phyloP scores from a whole-genome alignment of 2,329 filamentous ascomycete species.

The Sporothrix pallida region DNA sequence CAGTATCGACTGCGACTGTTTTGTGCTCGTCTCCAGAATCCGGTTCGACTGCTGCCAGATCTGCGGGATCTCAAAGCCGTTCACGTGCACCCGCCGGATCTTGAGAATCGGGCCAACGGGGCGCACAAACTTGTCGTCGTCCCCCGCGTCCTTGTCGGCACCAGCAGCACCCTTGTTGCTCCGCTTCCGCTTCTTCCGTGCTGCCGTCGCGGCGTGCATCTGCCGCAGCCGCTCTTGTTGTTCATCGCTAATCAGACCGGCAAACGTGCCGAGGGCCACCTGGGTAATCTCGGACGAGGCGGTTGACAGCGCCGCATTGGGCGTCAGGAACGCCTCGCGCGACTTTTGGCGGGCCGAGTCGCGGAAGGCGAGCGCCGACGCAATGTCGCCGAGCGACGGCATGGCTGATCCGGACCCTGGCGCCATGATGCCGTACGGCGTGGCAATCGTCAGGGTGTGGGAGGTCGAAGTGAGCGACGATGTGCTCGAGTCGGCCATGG shows the following conservation, averaged over 20 bases:
- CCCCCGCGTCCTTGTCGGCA: neutral
- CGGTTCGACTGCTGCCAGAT: constrained; percentile 93
- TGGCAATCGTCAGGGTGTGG: constrained; percentile 53
- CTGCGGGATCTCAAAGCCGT: constrained; percentile 86
- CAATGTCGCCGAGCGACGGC: constrained; percentile 39
- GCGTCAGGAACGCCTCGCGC: constrained; percentile 79
- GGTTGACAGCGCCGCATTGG: constrained; percentile 67
- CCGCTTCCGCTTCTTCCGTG: constrained; percentile 77
- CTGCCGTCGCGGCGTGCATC: constrained; percentile 49
- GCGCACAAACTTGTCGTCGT: constrained; percentile 77
- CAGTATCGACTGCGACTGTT: constrained; percentile 55
- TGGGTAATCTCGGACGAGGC: constrained; percentile 79
- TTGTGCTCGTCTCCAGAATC: constrained; percentile 68
- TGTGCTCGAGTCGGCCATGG: constrained; percentile 52
- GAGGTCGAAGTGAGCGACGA: constrained; percentile 68
- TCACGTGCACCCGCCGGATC: constrained; percentile 79
- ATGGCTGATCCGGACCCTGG: constrained; percentile 41
- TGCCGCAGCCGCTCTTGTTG: constrained; percentile 70
- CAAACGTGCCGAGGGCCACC: constrained; percentile 77
- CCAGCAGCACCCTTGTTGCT: neutral
- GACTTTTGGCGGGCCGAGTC: constrained; percentile 63
- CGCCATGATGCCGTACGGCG: constrained; percentile 35
- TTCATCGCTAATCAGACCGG: constrained; percentile 72
- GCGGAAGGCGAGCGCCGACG: constrained; percentile 58
- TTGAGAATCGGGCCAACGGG: constrained; percentile 67